phyloP scores from a whole-genome alignment of 1,284 basidiomycete species.

The Tilletia horrida region DNA sequence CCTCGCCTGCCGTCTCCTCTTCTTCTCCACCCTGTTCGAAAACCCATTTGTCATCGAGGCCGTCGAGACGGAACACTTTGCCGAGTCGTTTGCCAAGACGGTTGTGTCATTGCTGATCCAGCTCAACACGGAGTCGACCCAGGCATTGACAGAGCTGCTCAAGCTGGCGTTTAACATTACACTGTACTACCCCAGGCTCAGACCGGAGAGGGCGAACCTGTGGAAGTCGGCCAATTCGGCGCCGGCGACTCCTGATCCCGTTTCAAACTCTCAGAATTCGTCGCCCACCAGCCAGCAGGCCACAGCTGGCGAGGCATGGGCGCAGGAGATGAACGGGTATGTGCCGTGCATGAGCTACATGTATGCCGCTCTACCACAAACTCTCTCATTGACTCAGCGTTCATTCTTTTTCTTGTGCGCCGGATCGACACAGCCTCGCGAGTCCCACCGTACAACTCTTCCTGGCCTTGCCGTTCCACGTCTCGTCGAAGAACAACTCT shows the following conservation, averaged over 20 bases:
- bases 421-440: constrained; percentile 23
- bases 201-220: constrained; percentile 22
- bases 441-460: constrained; percentile 33
- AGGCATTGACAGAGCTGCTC: constrained; percentile 40
- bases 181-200: constrained; percentile 44
- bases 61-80: constrained; percentile 26
- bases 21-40: constrained; percentile 49
- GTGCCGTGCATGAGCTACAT: no score
- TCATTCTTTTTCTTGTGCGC: background rate
- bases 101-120: constrained; percentile 16
- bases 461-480: constrained; percentile 22
- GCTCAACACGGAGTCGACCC: constrained; percentile 20
- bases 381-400: background rate
- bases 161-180: constrained; percentile 47
- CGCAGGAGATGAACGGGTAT: constrained; percentile 7
- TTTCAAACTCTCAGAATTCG: background rate
- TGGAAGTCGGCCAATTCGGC: constrained; percentile 20
- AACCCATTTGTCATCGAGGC: constrained; percentile 39
- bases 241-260: no score
- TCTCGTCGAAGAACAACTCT: background rate
- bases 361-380: no score
- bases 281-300: background rate
- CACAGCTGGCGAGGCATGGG: constrained; percentile 7
- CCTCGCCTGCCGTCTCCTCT: constrained; percentile 38
- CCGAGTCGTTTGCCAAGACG: constrained; percentile 20